Evolutionary conservation across 1,139 yeast genomes (phyloP), one percentile per base, ranked within the genome.

Genomic region (Blastobotrys capitulatus): DNA sequence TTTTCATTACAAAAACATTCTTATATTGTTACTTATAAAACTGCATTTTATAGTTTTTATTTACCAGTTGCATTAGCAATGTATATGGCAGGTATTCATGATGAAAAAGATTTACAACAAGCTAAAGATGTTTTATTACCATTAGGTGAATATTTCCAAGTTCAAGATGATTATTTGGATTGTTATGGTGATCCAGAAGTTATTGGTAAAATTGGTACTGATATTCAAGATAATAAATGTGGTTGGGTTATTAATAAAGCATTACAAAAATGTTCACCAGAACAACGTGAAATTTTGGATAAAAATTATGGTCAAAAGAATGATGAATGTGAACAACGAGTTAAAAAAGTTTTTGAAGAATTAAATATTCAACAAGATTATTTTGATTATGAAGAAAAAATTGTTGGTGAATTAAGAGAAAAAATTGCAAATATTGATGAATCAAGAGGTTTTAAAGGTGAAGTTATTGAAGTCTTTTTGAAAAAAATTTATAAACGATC

Each of bases 131-230:
- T 94, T 45, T 78, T 94, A 69, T 82, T 94, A 57, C 97, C 97
- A 52, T 79, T 92, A 60, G 99, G 99, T 53, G 97, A 94, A 71
- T 94, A 94, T 69, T 94, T 94, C 84, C 99, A 94, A 74, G 88
- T 94, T 60, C 98, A 94, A 73, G 99, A 94, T 67, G 99, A 94
- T 70, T 94, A 76, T 73, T 80, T 94, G 61, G 99, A 94, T 70
- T 88, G 97, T 71, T 94, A 87, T 66, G 99, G 98, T 56, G 89
- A 94, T 60, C 97, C 98, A 44, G 95, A 86, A 66, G 90, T 90
- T 63, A 92, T 92, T 65, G 99, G 99, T 56, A 94, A 94, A 77
- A 88, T 94, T 59, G 99, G 99, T 59, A 94, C 98, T 52, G 99
- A 94, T 69, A 94, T 94, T 65, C 87, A 87, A 73, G 99, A 94